Base-by-base conservation (phyloP, 345 rosid genomes). In the Populus simonii region DNA sequence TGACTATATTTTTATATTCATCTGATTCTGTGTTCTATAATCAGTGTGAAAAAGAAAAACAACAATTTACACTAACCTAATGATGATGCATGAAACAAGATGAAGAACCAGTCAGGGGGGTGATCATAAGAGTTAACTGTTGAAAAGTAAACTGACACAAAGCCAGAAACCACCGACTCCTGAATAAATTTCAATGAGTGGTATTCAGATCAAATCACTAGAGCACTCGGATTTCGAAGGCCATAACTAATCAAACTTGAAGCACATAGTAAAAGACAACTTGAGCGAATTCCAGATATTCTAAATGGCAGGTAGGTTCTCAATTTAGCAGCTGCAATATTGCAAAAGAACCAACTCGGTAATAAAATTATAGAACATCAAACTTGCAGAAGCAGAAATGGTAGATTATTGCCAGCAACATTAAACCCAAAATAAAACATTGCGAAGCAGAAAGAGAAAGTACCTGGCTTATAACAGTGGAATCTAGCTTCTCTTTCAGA, bases 391-490 rank as follows among this genome's bases (percentile, higher is more conserved):
- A 29, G 31, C 31, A 29, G 31, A 29, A 29, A 29, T 29, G 31
- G 73, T 16, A 41, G 57, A 65, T 33, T 73, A 41, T 35, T 74
- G 29, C 69, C 41, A 35, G 47, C 57, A 76, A 57, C 61, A 70
- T 61, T 71, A 71, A 65, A 12, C 4, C 65, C 10, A 17, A 62
- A 20, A 25, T 18, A 67, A 20, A 29, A 27, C 57, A 61, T 23
- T 38, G 66, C 49, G 63, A 79, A 43, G 59, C 67, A 29, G 55
- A 70, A 73, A 68, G 1, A 47, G 66, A 74, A 66, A 35, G 63
- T 80, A 92, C 99, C 99, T 96, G 98, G 87, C 99, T 91, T 79
- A 96, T 86, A 73, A 96, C 91, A 2, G 98, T 96, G 2, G 97
- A 91, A 88, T 94, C 94, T 27, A 96, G 89, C 85, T 93, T 96